Evolutionary conservation across 1,139 yeast species (phyloP).

Genomic region (Komagataea norvegica): DNA sequence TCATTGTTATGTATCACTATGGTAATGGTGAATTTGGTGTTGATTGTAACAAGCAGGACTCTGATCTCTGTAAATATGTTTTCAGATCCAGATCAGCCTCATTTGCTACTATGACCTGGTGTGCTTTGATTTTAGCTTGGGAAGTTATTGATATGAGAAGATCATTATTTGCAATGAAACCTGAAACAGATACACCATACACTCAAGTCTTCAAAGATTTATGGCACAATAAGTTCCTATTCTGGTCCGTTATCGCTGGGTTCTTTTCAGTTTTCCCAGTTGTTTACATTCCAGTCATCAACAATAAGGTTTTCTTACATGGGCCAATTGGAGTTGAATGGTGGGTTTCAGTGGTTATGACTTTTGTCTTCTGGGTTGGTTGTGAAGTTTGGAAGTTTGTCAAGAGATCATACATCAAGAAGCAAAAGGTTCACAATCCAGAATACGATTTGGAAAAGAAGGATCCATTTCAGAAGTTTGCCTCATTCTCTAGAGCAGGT

Average conservation of each 20-base stretch:
- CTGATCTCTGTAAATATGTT: slow-evolving; percentile 54
- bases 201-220: slow-evolving; percentile 58
- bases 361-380: slow-evolving; percentile 53
- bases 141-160: slow-evolving; percentile 76
- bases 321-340: slow-evolving; percentile 74
- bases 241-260: slow-evolving; percentile 80
- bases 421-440: slow-evolving; percentile 46
- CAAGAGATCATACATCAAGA: slow-evolving; percentile 54
- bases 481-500: slow-evolving; percentile 47
- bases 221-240: slow-evolving; percentile 73
- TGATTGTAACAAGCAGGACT: slow-evolving; percentile 52
- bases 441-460: slow-evolving; percentile 58
- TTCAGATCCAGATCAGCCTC: slow-evolving; percentile 78
- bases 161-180: slow-evolving; percentile 73
- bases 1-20: slow-evolving; percentile 57
- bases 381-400: slow-evolving; percentile 64
- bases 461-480: slow-evolving; percentile 61
- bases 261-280: slow-evolving; percentile 75
- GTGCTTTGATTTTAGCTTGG: slow-evolving; percentile 84
- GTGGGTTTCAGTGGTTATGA: slow-evolving; percentile 70
- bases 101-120: slow-evolving; percentile 88
- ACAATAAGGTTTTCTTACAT: slow-evolving; percentile 72
- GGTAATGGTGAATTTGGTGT: slow-evolving; percentile 67
- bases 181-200: slow-evolving; percentile 57
- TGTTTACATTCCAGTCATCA: slow-evolving; percentile 83